These are phyloP conservation scores for Hirschfeldia incana DNA, from an alignment of 345 rosid genomes.

Conservation along the genomic window DNA sequence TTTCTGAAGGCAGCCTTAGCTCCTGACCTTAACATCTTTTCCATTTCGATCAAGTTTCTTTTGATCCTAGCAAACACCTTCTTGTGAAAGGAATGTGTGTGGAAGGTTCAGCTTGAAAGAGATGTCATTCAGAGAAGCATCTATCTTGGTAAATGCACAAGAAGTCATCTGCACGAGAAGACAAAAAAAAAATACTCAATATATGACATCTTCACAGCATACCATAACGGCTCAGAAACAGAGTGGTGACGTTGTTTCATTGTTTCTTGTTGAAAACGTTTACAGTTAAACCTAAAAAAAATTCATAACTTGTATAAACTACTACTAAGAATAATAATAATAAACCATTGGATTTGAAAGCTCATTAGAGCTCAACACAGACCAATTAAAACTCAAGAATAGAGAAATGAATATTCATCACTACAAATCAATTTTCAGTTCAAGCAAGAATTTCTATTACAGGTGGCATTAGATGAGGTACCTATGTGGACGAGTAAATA, in stretches of 20 bases:
- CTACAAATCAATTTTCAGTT: neutral
- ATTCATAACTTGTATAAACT: neutral
- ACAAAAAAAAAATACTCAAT: neutral
- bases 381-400: neutral
- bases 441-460: neutral
- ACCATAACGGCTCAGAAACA: neutral
- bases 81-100: constrained; percentile 6
- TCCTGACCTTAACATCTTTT: constrained; percentile 11
- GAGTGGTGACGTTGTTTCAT: neutral
- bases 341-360: neutral
- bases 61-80: neutral
- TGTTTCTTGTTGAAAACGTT: neutral
- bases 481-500: neutral
- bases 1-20: constrained; percentile 18
- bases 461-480: neutral
- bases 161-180: neutral
- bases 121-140: neutral
- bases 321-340: too few species aligned
- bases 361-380: neutral
- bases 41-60: constrained; percentile 16
- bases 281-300: neutral
- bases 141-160: neutral
- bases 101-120: constrained; percentile 13
- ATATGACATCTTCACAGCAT: neutral
- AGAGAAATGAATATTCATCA: neutral